Percentiles rank a stretch among this genome's conserved stretches.
Evolutionary conservation across 2,329 filamentous ascomycete species (phyloP).

Genomic region (Zalaria sp.): DNA sequence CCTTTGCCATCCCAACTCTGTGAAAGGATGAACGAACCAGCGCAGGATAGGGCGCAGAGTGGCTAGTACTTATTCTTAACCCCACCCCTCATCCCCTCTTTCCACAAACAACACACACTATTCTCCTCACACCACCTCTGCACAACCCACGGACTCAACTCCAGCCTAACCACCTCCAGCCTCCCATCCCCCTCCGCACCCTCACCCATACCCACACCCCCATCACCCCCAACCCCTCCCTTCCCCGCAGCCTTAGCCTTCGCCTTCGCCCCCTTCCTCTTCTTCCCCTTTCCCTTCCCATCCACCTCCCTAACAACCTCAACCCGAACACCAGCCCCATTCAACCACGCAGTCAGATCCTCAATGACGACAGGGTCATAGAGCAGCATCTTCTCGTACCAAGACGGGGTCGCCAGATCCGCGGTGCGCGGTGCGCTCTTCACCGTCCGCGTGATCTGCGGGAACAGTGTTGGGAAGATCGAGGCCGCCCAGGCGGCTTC

Average conservation of each 20-base stretch:
- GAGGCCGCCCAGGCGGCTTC: slow-evolving; percentile 14
- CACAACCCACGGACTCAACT: slow-evolving; percentile 42
- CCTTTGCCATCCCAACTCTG: too few relatives aligned
- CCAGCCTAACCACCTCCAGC: slow-evolving; percentile 12
- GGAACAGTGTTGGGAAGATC: slow-evolving; percentile 26
- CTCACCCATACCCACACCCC: slow-evolving; percentile 2
- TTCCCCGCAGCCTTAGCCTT: slow-evolving; percentile 8
- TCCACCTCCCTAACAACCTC: slow-evolving; percentile 40
- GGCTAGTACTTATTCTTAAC: slow-evolving; percentile 16
- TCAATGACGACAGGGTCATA: slow-evolving; percentile 86
- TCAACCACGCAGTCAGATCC: slow-evolving; percentile 72
- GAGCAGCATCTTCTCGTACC: slow-evolving; percentile 86
- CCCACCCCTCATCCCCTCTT: slow-evolving; percentile 29
- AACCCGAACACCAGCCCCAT: slow-evolving; percentile 25
- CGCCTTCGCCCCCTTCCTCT: slow-evolving; percentile 5
- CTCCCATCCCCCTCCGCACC: slow-evolving; percentile 8
- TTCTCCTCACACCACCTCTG: slow-evolving; percentile 84
- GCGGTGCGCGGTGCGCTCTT: slow-evolving; percentile 26
- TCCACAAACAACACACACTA: slow-evolving; percentile 73
- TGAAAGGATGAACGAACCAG: too few relatives aligned
- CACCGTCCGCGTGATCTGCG: slow-evolving; percentile 34
- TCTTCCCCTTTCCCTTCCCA: slow-evolving; percentile 8
- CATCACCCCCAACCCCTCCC: slow-evolving; percentile 1
- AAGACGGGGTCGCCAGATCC: slow-evolving; percentile 40
- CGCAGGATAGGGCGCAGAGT: too few relatives aligned